Percentiles rank a stretch among this genome's conserved stretches.
Conservation (phyloP, 2,329 filamentous ascomycete species). For the Colletotrichum nymphaeae region DNA sequence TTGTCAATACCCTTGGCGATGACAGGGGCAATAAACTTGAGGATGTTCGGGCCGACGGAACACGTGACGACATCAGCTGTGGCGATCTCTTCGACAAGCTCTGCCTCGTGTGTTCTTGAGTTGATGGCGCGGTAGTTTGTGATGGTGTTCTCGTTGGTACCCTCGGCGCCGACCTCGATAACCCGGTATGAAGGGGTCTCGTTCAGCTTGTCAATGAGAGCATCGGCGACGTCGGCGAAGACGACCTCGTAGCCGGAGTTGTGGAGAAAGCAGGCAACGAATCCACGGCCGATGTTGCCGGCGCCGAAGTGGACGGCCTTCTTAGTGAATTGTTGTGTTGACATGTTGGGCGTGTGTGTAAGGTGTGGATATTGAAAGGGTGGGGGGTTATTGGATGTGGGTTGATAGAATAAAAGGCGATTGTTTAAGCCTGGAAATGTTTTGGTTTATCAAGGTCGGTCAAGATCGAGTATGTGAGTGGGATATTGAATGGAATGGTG, state of each 20-base stretch:
- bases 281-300: constrained; percentile 87
- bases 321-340: constrained; percentile 49
- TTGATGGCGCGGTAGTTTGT: constrained; percentile 98
- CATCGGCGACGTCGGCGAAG: constrained; percentile 93
- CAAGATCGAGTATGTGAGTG: background rate
- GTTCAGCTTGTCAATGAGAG: constrained; percentile 84
- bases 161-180: constrained; percentile 89
- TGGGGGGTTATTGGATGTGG: constrained; percentile 12
- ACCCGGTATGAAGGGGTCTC: constrained; percentile 83
- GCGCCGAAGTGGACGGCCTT: constrained; percentile 88
- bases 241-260: constrained; percentile 95
- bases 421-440: background rate
- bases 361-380: background rate
- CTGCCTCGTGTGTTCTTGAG: constrained; percentile 84
- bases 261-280: constrained; percentile 92
- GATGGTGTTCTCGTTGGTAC: constrained; percentile 84
- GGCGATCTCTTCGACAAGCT: constrained; percentile 86
- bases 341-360: constrained; percentile 50
- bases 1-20: constrained; percentile 94
- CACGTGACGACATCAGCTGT: constrained; percentile 94
- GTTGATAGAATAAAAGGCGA: background rate
- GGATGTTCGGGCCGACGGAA: constrained; percentile 94
- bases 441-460: background rate
- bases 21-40: constrained; percentile 94
- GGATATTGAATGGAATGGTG: background rate